phyloP scores from a whole-genome alignment of 1,139 yeast genomes.

The Debaryomyces subglobosus region DNA sequence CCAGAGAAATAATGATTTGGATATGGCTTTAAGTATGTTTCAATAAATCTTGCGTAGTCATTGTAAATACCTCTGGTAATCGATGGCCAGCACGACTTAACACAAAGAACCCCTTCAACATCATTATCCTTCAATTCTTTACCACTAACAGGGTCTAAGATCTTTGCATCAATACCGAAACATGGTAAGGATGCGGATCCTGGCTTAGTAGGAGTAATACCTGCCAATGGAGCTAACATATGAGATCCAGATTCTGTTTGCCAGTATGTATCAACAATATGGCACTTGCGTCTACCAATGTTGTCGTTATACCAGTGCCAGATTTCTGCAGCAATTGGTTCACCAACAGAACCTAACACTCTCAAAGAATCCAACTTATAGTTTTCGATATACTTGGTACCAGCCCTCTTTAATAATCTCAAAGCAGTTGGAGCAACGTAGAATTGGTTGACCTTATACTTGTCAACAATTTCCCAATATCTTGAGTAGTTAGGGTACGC shows the following conservation, averaged over 20 bases:
- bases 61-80: conserved; percentile 77
- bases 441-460: conserved; percentile 77
- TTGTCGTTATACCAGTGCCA: conserved; percentile 91
- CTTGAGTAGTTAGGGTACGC: conserved; percentile 80
- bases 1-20: conserved; percentile 75
- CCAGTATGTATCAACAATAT: conserved; percentile 82
- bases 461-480: conserved; percentile 82
- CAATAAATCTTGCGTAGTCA: conserved; percentile 67
- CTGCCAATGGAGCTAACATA: conserved; percentile 70
- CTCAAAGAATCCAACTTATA: conserved; percentile 69
- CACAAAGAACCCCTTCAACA: conserved; percentile 76
- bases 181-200: conserved; percentile 81
- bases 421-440: conserved; percentile 92
- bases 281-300: conserved; percentile 75
- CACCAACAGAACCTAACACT: conserved; percentile 86
- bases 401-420: conserved; percentile 81
- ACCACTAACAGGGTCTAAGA: conserved; percentile 74
- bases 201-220: conserved; percentile 75
- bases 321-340: conserved; percentile 89
- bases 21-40: conserved; percentile 72
- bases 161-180: conserved; percentile 70
- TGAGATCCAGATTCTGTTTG: conserved; percentile 84
- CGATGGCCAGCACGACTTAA: conserved; percentile 77
- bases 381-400: conserved; percentile 64
- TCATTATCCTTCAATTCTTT: conserved; percentile 61